A percentile compares a stretch with the other conserved stretches of the same genome.
Evolutionary conservation across 1,284 basidiomycete species (phyloP).

Genomic region (Wolfiporia cocos): DNA sequence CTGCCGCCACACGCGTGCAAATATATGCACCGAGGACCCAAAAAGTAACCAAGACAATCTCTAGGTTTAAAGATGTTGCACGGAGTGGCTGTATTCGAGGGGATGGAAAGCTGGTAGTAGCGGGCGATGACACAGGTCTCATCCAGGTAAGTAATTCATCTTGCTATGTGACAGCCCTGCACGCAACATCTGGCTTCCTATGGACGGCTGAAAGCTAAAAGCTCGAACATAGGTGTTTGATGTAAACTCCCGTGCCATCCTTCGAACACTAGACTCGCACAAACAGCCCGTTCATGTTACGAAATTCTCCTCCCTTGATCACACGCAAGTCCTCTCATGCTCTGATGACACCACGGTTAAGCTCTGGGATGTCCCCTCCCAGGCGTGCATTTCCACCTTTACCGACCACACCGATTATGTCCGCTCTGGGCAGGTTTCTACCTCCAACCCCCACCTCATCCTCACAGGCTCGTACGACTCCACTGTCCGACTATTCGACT

Average conservation of each 20-base stretch:
- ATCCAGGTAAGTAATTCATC: constrained; percentile 63
- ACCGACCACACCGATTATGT: constrained; percentile 92
- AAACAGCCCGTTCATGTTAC: constrained; percentile 95
- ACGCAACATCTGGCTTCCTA: background rate
- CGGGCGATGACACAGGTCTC: constrained; percentile 91
- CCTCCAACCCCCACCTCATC: constrained; percentile 79
- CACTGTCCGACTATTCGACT: constrained; percentile 87
- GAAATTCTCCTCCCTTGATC: constrained; percentile 80
- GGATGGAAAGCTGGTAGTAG: constrained; percentile 94
- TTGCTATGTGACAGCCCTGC: background rate
- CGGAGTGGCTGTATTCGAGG: constrained; percentile 81
- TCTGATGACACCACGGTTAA: constrained; percentile 95
- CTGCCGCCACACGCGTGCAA: constrained; percentile 90
- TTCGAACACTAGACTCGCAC: constrained; percentile 89
- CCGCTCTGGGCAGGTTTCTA: constrained; percentile 83
- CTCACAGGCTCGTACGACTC: constrained; percentile 95
- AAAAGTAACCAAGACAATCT: constrained; percentile 93
- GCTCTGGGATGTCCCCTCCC: constrained; percentile 94
- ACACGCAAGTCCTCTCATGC: constrained; percentile 86
- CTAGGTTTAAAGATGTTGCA: constrained; percentile 95
- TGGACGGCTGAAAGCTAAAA: constrained; percentile 10
- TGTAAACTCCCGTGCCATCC: constrained; percentile 89
- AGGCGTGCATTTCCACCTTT: constrained; percentile 77
- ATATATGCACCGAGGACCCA: constrained; percentile 95
- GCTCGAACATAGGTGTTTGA: constrained; percentile 73